These are phyloP conservation scores for Cynara cardunculus DNA, from an alignment of 129 eudicot species.

Conservation along the genomic window DNA sequence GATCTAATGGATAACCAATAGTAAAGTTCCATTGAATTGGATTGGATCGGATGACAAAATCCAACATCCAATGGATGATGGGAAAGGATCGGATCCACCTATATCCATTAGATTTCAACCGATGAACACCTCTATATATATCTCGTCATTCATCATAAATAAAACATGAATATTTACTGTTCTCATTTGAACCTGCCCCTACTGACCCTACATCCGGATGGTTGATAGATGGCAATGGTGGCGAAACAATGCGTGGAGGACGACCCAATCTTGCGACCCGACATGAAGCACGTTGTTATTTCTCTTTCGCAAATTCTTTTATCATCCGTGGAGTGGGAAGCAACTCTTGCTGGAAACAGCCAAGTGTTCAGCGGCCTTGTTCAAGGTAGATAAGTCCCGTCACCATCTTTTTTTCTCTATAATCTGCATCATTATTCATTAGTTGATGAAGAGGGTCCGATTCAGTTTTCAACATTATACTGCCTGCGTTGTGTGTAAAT, in stretches of 20 bases:
- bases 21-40: too few relatives aligned
- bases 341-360: slow-evolving; percentile 93
- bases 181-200: neutral
- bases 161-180: neutral
- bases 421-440: neutral
- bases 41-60: too few relatives aligned
- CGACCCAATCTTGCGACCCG: slow-evolving; percentile 82
- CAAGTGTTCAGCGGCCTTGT: slow-evolving; percentile 94
- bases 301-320: slow-evolving; percentile 84
- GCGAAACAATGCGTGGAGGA: slow-evolving; percentile 93
- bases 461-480: slow-evolving; percentile 7
- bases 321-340: slow-evolving; percentile 97
- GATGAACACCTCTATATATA: too few relatives aligned
- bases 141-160: neutral
- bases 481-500: slow-evolving; percentile 34
- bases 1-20: too few relatives aligned
- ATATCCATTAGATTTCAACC: too few relatives aligned
- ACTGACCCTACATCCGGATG: neutral
- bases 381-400: slow-evolving; percentile 63
- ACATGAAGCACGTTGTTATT: slow-evolving; percentile 85
- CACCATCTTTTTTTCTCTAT: neutral
- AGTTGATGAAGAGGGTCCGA: slow-evolving; percentile 7
- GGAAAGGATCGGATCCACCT: too few relatives aligned
- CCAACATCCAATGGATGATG: too few relatives aligned
- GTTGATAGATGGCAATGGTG: slow-evolving; percentile 65